Base-by-base conservation (phyloP, 768 basidiomycete species). In the Mycena crocata region DNA sequence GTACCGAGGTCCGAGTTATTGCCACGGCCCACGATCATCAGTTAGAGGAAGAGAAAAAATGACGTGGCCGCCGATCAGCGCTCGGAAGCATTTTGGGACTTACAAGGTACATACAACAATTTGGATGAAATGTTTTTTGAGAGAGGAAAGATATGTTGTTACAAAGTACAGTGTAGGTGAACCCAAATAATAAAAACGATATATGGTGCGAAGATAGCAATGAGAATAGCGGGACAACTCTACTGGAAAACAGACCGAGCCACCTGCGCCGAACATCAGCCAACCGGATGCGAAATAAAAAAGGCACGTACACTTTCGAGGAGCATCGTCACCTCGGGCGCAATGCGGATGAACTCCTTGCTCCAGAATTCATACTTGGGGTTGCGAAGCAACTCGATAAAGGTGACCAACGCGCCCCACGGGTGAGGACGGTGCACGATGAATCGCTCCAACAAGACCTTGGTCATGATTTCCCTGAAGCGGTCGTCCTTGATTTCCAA, bases 391-490 rank as follows among this genome's bases (percentile, higher is more conserved):
- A 98, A 81, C 79, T 97, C 94, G 73, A 97, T 95, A 80, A 98
- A 97, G 6, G 95, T 95, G 71, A 95, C 91, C 71, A 97, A 80
- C 30, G 95, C 90, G 63, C 97, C 96, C 95, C 96, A 98, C 30
- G 98, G 96, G 73, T 98, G 96, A 51, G 98, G 98, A 31, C 95
- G 90, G 75, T 94, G 92, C 35, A 95, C 95, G 64, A 99, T 89
- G 81, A 98, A 93, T 37, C 96, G 89, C 76, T 99, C 97, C 72
- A 99, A 84, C 37, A 99, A 87, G 39, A 98, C 94, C 68, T 92
- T 93, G 57, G 95, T 93, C 82, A 93, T 86, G 69, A 94, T 87
- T 76, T 96, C 93, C 72, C 88, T 85, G 83, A 93, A 91, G 46
- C 86, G 87, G 62, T 93, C 92, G 66, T 89, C 88, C 73, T 89